Base-by-base conservation (phyloP, 768 basidiomycete species). In the Tricholoma matsutake region DNA sequence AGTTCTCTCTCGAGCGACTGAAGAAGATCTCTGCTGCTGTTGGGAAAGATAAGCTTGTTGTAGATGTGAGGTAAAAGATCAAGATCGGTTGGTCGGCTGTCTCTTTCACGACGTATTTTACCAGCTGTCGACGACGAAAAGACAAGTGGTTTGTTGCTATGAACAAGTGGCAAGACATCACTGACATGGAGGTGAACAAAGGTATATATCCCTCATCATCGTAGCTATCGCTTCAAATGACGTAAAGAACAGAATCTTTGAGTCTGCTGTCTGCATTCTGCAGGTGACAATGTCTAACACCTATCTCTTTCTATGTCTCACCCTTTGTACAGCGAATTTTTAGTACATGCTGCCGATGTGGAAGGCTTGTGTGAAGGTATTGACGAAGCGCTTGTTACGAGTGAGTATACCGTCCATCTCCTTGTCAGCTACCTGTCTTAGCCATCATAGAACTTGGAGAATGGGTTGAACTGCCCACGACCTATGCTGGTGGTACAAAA, bases 81-180 rank as follows among this genome's bases (percentile, higher is more conserved):
- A 52, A 22, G 7, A 32, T 45, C 54, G 22, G 52, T 14, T 37
- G 22, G 54, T 51, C 32, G 13, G 49, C 3, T 10, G 45, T 37
- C 59, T 45, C 49, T 34, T 64, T 18, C 16, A 20, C 25, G 14
- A 54, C 1, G 25, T 10, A 10, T 14, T 7, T 20, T 25, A n/a
- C 14, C 63, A 98, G 96, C 71, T 99, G 96, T 75, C 87, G 96
- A 18, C 82, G 84, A 65, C 77, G 86, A 68, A 88, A 77, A 8
- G 78, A 85, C 51, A 86, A 78, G 63, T 99, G 97, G 97, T 79
- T 94, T 34, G 91, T 99, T 11, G 95, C 96, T 10, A 98, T 96
- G 95, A 96, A 98, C 77, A 96, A 94, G 71, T 99, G 97, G 97
- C 96, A 96, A 69, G 89, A 91, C 61, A 82, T 97, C 56, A 98